Conservation (phyloP, 2,329 filamentous ascomycete genomes). For the Cryoendolithus antarcticus region DNA sequence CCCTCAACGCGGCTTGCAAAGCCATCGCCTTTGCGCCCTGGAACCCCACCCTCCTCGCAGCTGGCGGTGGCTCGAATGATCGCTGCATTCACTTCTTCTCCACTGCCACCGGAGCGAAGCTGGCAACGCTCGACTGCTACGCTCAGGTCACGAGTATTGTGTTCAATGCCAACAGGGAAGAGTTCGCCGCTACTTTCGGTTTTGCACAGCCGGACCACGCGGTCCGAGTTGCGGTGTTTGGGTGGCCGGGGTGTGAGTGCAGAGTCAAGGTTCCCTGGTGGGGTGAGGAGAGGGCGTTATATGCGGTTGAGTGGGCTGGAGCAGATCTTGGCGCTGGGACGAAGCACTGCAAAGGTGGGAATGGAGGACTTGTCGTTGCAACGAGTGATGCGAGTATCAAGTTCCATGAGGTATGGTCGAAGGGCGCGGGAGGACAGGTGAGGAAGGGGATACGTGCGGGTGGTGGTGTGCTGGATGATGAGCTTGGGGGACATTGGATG, state of each 20-base stretch:
- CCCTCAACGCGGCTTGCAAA: conserved; percentile 81
- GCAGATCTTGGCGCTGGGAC: conserved; percentile 46
- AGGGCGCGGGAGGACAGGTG: conserved; percentile 15
- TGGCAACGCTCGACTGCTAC: conserved; percentile 83
- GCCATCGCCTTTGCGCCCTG: conserved; percentile 95
- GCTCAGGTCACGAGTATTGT: conserved; percentile 89
- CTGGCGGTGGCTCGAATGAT: conserved; percentile 86
- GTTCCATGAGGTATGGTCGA: conserved; percentile 82
- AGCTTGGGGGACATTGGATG: neutral
- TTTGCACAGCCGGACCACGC: conserved; percentile 85
- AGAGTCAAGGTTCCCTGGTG: conserved; percentile 78
- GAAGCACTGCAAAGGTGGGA: conserved; percentile 31
- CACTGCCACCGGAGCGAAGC: conserved; percentile 63
- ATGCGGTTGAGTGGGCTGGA: conserved; percentile 74
- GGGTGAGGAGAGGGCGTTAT: conserved; percentile 66
- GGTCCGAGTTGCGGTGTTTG: conserved; percentile 81
- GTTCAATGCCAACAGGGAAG: conserved; percentile 60
- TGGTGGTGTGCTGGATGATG: no score
- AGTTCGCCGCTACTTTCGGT: conserved; percentile 88
- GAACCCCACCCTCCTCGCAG: conserved; percentile 76
- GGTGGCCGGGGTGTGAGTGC: conserved; percentile 83
- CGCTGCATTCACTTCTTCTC: conserved; percentile 95
- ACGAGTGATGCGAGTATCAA: conserved; percentile 86
- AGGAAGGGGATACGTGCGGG: conserved; percentile 33
- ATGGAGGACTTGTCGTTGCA: conserved; percentile 82